Percentiles rank a stretch among this genome's conserved stretches.
These are phyloP conservation scores for Neltuma alba DNA, from an alignment of 306 rosid species.

Conservation along the genomic window DNA sequence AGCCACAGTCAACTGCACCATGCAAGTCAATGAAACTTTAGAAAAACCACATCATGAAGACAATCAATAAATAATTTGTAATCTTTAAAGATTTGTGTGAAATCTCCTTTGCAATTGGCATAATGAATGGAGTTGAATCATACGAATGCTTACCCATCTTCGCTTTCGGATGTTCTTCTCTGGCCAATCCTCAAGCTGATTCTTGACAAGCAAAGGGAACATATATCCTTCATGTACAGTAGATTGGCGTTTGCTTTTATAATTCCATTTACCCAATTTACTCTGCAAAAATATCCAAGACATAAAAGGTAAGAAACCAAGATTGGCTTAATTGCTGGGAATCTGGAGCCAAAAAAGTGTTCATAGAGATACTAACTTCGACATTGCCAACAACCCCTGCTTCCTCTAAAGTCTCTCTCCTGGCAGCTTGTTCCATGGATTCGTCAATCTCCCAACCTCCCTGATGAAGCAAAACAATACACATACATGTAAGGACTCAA, in stretches of 20 bases:
- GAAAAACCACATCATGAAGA: conserved; percentile 29
- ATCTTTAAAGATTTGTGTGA: background rate
- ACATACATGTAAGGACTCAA: conserved; percentile 32
- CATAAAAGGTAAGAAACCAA: conserved; percentile 31
- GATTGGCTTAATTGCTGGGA: background rate
- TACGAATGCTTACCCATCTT: conserved; percentile 69
- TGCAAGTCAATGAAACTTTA: conserved; percentile 33
- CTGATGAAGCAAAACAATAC: conserved; percentile 51
- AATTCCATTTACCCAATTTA: conserved; percentile 68
- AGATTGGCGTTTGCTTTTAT: conserved; percentile 80
- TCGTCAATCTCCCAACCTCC: conserved; percentile 99
- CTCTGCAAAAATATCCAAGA: conserved; percentile 48
- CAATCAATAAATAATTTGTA: background rate
- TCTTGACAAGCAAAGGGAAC: conserved; percentile 77
- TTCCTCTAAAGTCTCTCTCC: conserved; percentile 86
- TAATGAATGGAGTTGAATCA: too few relatives aligned
- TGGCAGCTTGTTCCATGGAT: conserved; percentile 80
- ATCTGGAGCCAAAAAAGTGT: background rate
- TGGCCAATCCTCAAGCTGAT: conserved; percentile 79
- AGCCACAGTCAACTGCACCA: conserved; percentile 69
- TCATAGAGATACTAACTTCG: conserved; percentile 60
- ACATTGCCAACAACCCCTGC: conserved; percentile 83
- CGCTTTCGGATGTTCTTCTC: conserved; percentile 68
- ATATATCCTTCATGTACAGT: conserved; percentile 65
- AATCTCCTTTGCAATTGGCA: conserved; percentile 16